These are phyloP conservation scores for Rhizopogon vinicolor DNA, from an alignment of 768 basidiomycete species.

Conservation along the genomic window DNA sequence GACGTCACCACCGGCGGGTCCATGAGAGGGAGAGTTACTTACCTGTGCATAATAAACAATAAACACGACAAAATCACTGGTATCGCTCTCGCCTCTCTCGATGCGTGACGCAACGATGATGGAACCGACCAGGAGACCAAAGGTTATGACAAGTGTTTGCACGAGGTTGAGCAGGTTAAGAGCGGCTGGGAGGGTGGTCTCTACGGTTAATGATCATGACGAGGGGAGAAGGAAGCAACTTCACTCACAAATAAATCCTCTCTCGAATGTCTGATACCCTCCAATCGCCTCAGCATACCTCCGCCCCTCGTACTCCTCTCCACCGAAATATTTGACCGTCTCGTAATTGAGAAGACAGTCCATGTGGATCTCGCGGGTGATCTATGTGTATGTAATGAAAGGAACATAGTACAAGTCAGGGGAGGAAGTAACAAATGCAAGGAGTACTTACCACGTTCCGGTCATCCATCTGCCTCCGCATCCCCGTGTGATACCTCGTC, in stretches of 20 bases:
- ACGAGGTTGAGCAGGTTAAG: slow-evolving; percentile 71
- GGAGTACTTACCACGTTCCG: slow-evolving; percentile 56
- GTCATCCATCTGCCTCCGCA: slow-evolving; percentile 77
- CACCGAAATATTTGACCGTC: slow-evolving; percentile 87
- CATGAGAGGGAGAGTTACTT: slow-evolving; percentile 10
- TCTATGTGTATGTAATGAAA: slow-evolving; percentile 26
- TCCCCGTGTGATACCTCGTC: slow-evolving; percentile 66
- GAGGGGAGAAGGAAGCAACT: too few species aligned
- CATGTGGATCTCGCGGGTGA: slow-evolving; percentile 53
- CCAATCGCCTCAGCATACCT: slow-evolving; percentile 68
- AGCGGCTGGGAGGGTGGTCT: slow-evolving; percentile 38
- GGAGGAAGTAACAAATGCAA: background rate
- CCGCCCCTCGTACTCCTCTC: slow-evolving; percentile 72
- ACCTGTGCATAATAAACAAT: slow-evolving; percentile 80
- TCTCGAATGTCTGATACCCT: slow-evolving; percentile 71
- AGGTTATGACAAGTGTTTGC: slow-evolving; percentile 73
- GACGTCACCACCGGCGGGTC: background rate
- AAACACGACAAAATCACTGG: slow-evolving; percentile 72
- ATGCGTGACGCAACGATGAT: slow-evolving; percentile 74
- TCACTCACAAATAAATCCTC: slow-evolving; percentile 63
- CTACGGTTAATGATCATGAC: background rate
- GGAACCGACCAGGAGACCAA: slow-evolving; percentile 67
- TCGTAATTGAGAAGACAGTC: slow-evolving; percentile 79
- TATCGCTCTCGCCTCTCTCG: slow-evolving; percentile 41
- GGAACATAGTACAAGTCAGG: too few species aligned